Conservation (phyloP, 1,284 basidiomycete species). For the Rhizopogon hawkerae region DNA sequence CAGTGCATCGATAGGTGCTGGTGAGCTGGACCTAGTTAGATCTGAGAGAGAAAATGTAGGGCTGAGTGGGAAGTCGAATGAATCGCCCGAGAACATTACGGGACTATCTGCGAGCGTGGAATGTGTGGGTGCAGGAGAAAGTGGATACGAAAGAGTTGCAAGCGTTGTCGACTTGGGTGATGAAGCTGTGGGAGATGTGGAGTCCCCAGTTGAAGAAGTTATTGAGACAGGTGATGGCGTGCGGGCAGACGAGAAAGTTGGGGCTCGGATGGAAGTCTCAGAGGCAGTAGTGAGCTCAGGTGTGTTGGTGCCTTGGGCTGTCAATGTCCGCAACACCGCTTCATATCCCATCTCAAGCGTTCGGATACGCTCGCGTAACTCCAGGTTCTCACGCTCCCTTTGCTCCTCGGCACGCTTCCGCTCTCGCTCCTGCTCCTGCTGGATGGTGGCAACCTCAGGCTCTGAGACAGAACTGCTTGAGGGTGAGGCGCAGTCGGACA, state of each 20-base stretch:
- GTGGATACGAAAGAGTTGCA: slow-evolving; percentile 28
- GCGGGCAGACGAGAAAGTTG: slow-evolving; percentile 19
- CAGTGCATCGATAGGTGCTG: slow-evolving; percentile 15
- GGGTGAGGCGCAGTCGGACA: slow-evolving; percentile 36
- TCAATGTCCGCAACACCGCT: slow-evolving; percentile 64
- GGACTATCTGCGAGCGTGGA: slow-evolving; percentile 29
- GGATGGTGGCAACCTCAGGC: slow-evolving; percentile 11
- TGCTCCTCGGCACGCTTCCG: slow-evolving; percentile 37
- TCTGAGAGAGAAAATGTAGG: slow-evolving; percentile 18
- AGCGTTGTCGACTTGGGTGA: slow-evolving; percentile 9
- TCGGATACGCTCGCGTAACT: slow-evolving; percentile 64
- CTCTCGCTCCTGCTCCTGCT: slow-evolving; percentile 27
- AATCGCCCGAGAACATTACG: slow-evolving; percentile 21
- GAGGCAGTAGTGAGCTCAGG: slow-evolving; percentile 19
- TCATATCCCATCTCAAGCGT: slow-evolving; percentile 74
- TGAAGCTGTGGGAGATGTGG: slow-evolving; percentile 19
- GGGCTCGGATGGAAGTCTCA: slow-evolving; percentile 21
- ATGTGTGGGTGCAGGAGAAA: slow-evolving; percentile 45
- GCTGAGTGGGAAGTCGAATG: slow-evolving; percentile 25
- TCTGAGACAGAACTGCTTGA: slow-evolving; percentile 28
- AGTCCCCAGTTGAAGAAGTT: slow-evolving; percentile 26
- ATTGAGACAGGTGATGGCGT: slow-evolving; percentile 25
- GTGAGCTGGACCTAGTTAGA: slow-evolving; percentile 2
- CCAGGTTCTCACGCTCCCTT: slow-evolving; percentile 61
- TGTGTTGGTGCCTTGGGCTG: slow-evolving; percentile 36